Conservation (phyloP, 495 filamentous ascomycete species). For the Podospora pseudopauciseta region DNA sequence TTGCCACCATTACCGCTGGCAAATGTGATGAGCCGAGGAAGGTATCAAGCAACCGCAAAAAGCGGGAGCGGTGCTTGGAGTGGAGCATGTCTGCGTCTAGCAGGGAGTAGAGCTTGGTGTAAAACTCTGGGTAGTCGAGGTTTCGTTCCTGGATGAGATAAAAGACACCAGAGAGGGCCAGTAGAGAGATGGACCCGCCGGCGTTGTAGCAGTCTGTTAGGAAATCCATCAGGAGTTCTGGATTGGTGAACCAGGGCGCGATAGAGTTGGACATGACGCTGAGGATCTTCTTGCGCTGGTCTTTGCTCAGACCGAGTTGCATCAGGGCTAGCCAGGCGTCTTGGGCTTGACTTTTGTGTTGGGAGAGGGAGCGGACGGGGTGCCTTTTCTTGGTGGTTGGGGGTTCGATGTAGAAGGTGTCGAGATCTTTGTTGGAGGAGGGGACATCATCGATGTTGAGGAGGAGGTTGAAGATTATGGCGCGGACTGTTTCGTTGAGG, state of each 20-base stretch:
- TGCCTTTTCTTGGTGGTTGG: constrained; percentile 51
- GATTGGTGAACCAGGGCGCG: constrained; percentile 79
- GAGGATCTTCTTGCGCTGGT: constrained; percentile 77
- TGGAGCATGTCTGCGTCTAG: constrained; percentile 82
- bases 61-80: constrained; percentile 86
- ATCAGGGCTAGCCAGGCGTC: constrained; percentile 81
- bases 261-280: constrained; percentile 69
- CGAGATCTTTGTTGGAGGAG: constrained; percentile 56
- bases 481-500: constrained; percentile 41
- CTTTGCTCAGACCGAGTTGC: constrained; percentile 56
- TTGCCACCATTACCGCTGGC: constrained; percentile 83
- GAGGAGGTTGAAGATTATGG: constrained; percentile 59
- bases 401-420: constrained; percentile 58
- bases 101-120: constrained; percentile 86
- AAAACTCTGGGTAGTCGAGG: constrained; percentile 94
- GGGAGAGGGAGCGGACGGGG: constrained; percentile 48
- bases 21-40: constrained; percentile 93
- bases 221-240: constrained; percentile 95
- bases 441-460: constrained; percentile 62
- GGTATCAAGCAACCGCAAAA: constrained; percentile 88
- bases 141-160: constrained; percentile 91
- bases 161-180: constrained; percentile 90
- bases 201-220: constrained; percentile 85
- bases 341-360: constrained; percentile 72
- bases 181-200: constrained; percentile 78